Evolutionary conservation across 345 rosid genomes (phyloP), one percentile per base, ranked within the genome.

Genomic region (Cardamine resedifolia): DNA sequence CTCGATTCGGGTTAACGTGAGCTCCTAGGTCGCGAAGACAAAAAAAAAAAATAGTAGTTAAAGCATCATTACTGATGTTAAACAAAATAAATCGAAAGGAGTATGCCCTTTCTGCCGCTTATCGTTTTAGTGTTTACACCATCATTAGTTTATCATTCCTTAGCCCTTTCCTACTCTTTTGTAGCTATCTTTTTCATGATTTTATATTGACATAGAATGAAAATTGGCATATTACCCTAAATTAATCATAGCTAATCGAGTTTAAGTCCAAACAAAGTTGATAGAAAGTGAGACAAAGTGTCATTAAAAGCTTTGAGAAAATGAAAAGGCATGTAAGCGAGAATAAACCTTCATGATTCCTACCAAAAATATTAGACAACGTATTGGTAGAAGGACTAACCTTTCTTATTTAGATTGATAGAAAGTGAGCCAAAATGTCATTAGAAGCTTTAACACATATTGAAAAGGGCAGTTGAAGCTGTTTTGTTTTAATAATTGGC

Each of bases 261-360:
- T 61, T 43, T 18, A 53, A 59, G 58, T 31, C 51, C 43, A 52
- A 61, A 68, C 3, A 68, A 75, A 75, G 70, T 36, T 68, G 41
- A 67, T 31, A 61, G 34, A 68, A 67, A 75, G 70, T 53, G 65
- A 39, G 43, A 68, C 66, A 76, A 36, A 64, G 34, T 62, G 74
- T 18, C 58, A 75, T 33, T 45, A 61, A 58, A 34, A 53, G 70
- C 59, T 52, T 75, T 68, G 51, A 73, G 31, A 63, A 55, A 73
- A 47, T 20, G 26, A 14, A 73, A 73, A 73, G 44, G 66, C 34
- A 48, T 44, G 58, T 45, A 36, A 62, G 15, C 48, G 59, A 62
- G 79, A 63, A 68, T 75, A 75, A 68, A 60, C 74, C 74, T 67
- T 74, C 56, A 34, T 51, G 56, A 74, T 74, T 33, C 78, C 68